phyloP scores from a whole-genome alignment of 495 filamentous ascomycete species.

The Mytilinidion resinicola region DNA sequence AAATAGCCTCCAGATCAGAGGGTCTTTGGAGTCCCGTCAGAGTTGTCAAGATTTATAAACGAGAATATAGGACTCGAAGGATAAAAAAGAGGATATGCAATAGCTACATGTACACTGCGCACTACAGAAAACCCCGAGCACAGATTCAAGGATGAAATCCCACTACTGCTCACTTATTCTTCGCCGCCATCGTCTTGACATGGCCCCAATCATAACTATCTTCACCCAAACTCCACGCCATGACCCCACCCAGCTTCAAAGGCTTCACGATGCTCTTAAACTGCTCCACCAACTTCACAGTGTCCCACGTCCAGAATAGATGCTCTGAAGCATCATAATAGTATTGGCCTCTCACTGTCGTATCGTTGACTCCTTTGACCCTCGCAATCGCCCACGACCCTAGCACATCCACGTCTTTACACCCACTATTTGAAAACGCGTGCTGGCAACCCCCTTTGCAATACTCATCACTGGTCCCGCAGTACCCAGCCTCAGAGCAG shows the following conservation, averaged over 20 bases:
- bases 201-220: constrained; percentile 56
- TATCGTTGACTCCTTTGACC: constrained; percentile 51
- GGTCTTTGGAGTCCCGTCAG: too few relatives aligned
- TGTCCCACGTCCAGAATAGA: constrained; percentile 75
- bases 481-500: constrained; percentile 17
- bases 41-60: too few relatives aligned
- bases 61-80: too few relatives aligned
- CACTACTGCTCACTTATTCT: too few relatives aligned
- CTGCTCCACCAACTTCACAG: constrained; percentile 53
- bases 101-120: too few relatives aligned
- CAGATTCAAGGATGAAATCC: too few relatives aligned
- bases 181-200: constrained; percentile 40
- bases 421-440: constrained; percentile 53
- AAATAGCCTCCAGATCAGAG: too few relatives aligned
- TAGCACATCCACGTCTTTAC: constrained; percentile 42
- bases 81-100: too few relatives aligned
- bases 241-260: constrained; percentile 54
- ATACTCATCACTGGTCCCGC: constrained; percentile 42
- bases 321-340: constrained; percentile 56
- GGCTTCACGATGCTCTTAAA: constrained; percentile 53
- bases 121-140: too few relatives aligned
- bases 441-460: constrained; percentile 41
- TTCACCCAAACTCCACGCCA: constrained; percentile 50
- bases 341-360: constrained; percentile 57
- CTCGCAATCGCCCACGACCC: constrained; percentile 48